phyloP scores from a whole-genome alignment of 176 grass and related monocot genomes.

The Sorghum bicolor region Sorghum_bicolor_NCBIv3 NC_012870.2:60028501-60029000 shows the following conservation, averaged over 20 bases:
- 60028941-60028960: background rate
- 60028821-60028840: background rate
- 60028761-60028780: background rate
- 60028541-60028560: background rate
- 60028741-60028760: conserved; percentile 1
- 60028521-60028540: background rate
- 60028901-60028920: conserved; percentile 30
- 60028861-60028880: background rate
- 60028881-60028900: conserved; percentile 12
- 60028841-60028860: conserved; percentile 4
- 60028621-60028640: background rate
- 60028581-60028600: background rate
- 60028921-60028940: conserved; percentile 26
- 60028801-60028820: background rate
- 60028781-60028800: background rate
- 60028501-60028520: background rate
- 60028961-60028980: background rate
- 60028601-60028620: background rate
- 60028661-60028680: background rate
- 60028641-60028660: background rate
- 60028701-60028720: background rate
- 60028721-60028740: background rate
- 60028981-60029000: background rate
- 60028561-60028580: background rate
- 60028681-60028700: background rate